Evolutionary conservation across 176 grass and related monocot genomes (phyloP).

Genomic region (Paspalum notatum): DNA sequence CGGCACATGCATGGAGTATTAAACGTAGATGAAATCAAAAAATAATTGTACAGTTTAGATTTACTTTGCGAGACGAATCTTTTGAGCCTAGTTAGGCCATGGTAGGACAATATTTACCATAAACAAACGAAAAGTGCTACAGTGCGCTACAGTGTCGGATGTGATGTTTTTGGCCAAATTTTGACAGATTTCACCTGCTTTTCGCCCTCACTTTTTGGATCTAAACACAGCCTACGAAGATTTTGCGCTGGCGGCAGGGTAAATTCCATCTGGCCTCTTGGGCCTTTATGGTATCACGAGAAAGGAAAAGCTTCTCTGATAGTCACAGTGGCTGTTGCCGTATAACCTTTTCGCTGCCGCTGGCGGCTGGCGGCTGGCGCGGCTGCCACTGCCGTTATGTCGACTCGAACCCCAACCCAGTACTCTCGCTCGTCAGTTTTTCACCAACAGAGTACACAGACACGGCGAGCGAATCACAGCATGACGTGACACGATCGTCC

Average conservation of each 20-base stretch:
- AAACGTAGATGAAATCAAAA: too few relatives aligned
- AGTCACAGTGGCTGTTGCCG: neutral
- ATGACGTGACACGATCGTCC: slow-evolving; percentile 3
- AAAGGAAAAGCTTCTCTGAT: slow-evolving; percentile 40
- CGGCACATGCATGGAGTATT: too few relatives aligned
- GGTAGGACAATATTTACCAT: too few relatives aligned
- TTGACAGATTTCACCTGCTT: too few relatives aligned
- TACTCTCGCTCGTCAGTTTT: neutral
- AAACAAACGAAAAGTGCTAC: too few relatives aligned
- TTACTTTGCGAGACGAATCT: too few relatives aligned
- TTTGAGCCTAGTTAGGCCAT: too few relatives aligned
- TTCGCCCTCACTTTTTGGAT: too few relatives aligned
- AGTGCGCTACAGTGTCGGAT: too few relatives aligned
- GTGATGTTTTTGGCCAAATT: too few relatives aligned
- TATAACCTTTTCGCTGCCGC: slow-evolving; percentile 26
- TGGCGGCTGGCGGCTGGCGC: neutral
- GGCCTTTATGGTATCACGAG: slow-evolving; percentile 63
- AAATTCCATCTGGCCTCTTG: neutral
- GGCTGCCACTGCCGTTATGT: neutral
- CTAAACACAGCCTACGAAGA: neutral
- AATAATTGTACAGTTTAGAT: too few relatives aligned
- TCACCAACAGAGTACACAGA: neutral
- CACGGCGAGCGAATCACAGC: neutral
- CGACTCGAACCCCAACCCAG: neutral
- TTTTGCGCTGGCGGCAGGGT: neutral